phyloP scores from a whole-genome alignment of 805 yeast species.

The Danielia reshetovae region DNA sequence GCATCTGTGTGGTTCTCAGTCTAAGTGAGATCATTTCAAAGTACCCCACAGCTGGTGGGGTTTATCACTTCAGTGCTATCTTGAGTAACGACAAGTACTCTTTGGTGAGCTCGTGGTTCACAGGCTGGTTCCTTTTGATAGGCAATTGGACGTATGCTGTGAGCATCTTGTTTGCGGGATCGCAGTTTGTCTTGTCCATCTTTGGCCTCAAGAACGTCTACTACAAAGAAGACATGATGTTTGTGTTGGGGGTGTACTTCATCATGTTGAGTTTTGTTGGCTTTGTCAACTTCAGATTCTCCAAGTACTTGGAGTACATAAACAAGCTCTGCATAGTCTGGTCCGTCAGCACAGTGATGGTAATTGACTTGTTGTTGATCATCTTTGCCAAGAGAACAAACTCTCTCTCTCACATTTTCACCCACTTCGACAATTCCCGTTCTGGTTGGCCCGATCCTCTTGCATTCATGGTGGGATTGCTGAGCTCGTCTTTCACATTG shows the following conservation, averaged over 20 bases:
- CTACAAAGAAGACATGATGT: conserved; percentile 52
- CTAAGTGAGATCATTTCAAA: conserved; percentile 75
- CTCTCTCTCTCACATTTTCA: conserved; percentile 54
- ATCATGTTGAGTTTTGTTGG: conserved; percentile 56
- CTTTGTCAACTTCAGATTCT: conserved; percentile 57
- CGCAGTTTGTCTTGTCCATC: conserved; percentile 66
- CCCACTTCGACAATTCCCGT: conserved; percentile 64
- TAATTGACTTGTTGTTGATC: conserved; percentile 60
- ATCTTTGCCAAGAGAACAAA: conserved; percentile 57
- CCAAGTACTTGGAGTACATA: conserved; percentile 57
- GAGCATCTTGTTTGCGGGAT: conserved; percentile 70
- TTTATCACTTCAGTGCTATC: conserved; percentile 74
- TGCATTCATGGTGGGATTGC: conserved; percentile 74
- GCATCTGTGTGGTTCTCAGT: conserved; percentile 63
- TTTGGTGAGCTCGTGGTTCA: conserved; percentile 65
- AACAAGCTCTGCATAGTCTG: conserved; percentile 69
- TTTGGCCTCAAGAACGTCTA: conserved; percentile 58
- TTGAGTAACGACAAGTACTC: conserved; percentile 57
- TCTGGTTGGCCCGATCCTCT: conserved; percentile 73
- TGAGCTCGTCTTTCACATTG: conserved; percentile 72
- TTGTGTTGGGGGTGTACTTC: conserved; percentile 56
- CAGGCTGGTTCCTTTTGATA: conserved; percentile 70
- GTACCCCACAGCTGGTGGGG: conserved; percentile 72
- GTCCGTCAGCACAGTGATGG: conserved; percentile 67
- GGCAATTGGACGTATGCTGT: conserved; percentile 80